Evolutionary conservation across 2,329 filamentous ascomycete genomes (phyloP), one percentile per base, ranked within the genome.

Genomic region (Aspergillus bombycis): DNA sequence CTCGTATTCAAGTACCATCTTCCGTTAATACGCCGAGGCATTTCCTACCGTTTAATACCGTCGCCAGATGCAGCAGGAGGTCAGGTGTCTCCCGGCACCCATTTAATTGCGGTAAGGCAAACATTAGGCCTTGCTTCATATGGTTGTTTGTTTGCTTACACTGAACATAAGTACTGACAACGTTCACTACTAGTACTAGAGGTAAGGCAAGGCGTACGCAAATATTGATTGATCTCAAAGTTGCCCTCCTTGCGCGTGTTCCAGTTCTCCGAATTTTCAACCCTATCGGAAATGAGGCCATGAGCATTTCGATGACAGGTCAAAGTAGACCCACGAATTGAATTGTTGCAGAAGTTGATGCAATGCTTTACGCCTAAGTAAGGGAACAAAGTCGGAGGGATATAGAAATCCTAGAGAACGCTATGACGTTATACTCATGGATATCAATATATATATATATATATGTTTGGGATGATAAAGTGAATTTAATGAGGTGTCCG

Each of bases 51-150:
- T 41, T 41, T 41, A 41, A 41, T 41, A 41, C 38, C 38, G 28
- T 41, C 45, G 30, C 57, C 43, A 26, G 43, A 61, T 57, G 60
- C 32, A 62, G 60, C 16, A 62, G 45, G 45, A 34, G 60, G 60
- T 62, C 60, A 57, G 45, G 60, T 62, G 54, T 52, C 16, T 11
- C 8, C 7, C 16, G 2, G 48, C 21, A n/a, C 9, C 46, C 16
- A 50, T 30, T 8, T 50, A 19, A 32, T 52, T 32, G 21, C 28
- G 28, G 48, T 16, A 34, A 32, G 28, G 48, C 26, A 52, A 19
- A 32, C 16, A 32, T 30, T 4, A n/a, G 14, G 9, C 28, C 26
- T 32, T 52, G 28, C 48, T 52, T 52, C 26, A 28, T 30, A 50
- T 50, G 16, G 9, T 5, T 30, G 26, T 50, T 19, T 28, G 14